Conservation (phyloP, 768 basidiomycete species). For the Candolleomyces aberdarensis region DNA sequence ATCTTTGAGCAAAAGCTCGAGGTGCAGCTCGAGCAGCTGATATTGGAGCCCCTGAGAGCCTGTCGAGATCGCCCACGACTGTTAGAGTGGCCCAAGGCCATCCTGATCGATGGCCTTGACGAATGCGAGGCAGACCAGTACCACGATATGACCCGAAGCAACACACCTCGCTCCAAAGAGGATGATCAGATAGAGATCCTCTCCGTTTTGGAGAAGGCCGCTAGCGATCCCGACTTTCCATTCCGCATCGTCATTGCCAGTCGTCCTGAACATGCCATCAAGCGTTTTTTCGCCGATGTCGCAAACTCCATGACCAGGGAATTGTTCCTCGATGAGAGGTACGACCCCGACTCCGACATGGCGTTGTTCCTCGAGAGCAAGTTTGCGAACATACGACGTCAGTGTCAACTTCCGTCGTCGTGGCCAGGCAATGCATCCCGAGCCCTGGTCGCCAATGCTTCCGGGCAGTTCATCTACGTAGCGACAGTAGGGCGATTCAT, state of each 20-base stretch:
- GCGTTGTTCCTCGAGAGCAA: not conserved
- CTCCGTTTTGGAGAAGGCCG: not conserved
- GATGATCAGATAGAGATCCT: not conserved
- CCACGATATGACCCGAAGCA: not conserved
- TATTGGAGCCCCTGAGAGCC: not conserved
- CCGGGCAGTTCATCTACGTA: constrained; percentile 17
- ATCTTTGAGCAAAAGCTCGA: not conserved
- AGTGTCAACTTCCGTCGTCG: not conserved
- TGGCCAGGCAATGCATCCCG: not conserved
- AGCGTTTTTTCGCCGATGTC: not conserved
- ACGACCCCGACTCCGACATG: constrained; percentile 4
- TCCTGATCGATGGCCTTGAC: not conserved
- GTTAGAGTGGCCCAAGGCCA: not conserved
- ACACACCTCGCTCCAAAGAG: not conserved
- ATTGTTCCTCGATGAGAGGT: constrained; percentile 4
- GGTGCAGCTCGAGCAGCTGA: not conserved
- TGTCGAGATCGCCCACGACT: not conserved
- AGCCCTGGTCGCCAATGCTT: not conserved
- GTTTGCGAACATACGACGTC: not conserved
- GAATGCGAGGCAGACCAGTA: not conserved
- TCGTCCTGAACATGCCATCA: not conserved
- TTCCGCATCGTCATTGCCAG: not conserved
- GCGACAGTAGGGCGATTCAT: constrained; percentile 10
- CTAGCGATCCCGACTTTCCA: not conserved
- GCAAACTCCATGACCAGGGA: not conserved